Evolutionary conservation across 1,139 yeast species (phyloP).

Genomic region (Lodderomyces pseudojiufengensis): DNA sequence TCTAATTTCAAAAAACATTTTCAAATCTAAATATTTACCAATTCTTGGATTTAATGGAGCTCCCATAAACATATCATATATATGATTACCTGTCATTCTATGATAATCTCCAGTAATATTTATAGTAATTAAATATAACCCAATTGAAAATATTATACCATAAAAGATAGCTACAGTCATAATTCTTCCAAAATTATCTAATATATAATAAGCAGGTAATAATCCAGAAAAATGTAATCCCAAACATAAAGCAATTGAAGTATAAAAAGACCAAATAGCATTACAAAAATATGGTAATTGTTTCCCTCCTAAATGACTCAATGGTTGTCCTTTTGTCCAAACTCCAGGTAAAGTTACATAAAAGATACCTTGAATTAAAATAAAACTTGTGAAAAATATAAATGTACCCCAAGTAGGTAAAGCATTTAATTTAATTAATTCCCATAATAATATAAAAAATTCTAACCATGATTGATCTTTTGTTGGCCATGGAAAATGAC

Average conservation of each 20-base stretch:
- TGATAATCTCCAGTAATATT: conserved; percentile 70
- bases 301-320: conserved; percentile 70
- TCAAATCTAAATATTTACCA: conserved; percentile 80
- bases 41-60: conserved; percentile 95
- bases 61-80: conserved; percentile 95
- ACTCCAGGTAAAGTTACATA: conserved; percentile 91
- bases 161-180: conserved; percentile 86
- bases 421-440: conserved; percentile 52
- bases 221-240: conserved; percentile 68
- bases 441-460: conserved; percentile 47
- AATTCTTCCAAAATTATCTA: conserved; percentile 83
- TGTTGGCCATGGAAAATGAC: conserved; percentile 67
- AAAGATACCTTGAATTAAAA: conserved; percentile 66
- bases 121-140: conserved; percentile 62
- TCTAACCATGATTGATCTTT: conserved; percentile 55
- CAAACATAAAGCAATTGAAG: conserved; percentile 55
- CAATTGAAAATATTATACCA: conserved; percentile 66
- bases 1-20: conserved; percentile 96
- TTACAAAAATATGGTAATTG: conserved; percentile 92
- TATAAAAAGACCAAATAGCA: conserved; percentile 81
- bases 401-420: conserved; percentile 68
- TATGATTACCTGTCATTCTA: conserved; percentile 84
- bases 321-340: conserved; percentile 93
- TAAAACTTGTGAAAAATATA: conserved; percentile 66
- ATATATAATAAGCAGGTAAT: conserved; percentile 66